phyloP scores from a whole-genome alignment of 768 basidiomycete species.

The Tulasnella sp. region DNA sequence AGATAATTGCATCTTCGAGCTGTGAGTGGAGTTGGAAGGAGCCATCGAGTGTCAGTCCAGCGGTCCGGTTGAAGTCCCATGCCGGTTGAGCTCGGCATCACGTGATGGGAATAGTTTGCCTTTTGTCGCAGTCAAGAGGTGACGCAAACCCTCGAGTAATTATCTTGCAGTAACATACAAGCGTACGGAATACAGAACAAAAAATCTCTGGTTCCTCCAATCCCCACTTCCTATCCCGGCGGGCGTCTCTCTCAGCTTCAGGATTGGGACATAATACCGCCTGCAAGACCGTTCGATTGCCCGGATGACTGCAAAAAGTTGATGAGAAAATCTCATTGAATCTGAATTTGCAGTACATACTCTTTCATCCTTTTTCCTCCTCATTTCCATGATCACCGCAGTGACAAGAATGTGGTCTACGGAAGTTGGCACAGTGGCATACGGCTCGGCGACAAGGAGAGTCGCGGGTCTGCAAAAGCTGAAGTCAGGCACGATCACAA shows the following conservation, averaged over 20 bases:
- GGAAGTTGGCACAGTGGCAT: background rate
- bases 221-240: too few species aligned
- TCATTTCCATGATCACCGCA: background rate
- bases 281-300: background rate
- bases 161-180: background rate
- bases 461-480: background rate
- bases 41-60: background rate
- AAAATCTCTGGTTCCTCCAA: too few species aligned
- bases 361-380: background rate
- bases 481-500: background rate
- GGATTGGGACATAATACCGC: background rate
- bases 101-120: background rate
- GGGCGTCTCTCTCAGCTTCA: background rate
- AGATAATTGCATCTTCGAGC: background rate
- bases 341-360: background rate
- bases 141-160: background rate
- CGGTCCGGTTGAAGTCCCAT: background rate
- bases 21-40: background rate
- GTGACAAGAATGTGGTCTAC: background rate
- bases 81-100: background rate
- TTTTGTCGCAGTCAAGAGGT: too few species aligned
- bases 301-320: background rate
- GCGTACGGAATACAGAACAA: background rate
- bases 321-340: background rate
- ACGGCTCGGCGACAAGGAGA: background rate